Evolutionary conservation across 306 rosid genomes (phyloP), one percentile per base, ranked within the genome.

Genomic region (Malus fusca): DNA sequence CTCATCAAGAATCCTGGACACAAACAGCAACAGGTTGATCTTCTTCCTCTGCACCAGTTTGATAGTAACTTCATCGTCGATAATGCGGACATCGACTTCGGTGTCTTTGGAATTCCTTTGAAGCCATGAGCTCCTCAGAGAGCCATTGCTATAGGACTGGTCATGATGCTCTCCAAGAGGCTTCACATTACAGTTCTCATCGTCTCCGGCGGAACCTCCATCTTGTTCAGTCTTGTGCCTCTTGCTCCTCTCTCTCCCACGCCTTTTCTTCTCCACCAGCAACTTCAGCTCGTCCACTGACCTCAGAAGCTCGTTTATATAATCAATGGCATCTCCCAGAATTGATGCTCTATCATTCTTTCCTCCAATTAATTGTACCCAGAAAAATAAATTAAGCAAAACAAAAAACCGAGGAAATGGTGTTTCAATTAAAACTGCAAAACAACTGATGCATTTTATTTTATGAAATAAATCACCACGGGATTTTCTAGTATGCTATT

Each of bases 271-370:
- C 82, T 93, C 91, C 48, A 84, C 96, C 73, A 86, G 30, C 18
- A 82, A 18, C 55, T 87, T 93, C 35, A 90, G 83, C 48, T 91
- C 95, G 1, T 82, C 74, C 81, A 93, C 90, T 17, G 91, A 78
- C 76, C 90, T 84, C 25, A 71, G 72, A 40, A 91, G 97, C 91
- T 89, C 92, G 68, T 71, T 77, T 28, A 91, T 93, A 65, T 89
- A 88, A 4, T 74, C 81, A 65, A 85, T 88, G 2, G 98, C 98
- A 51, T 88, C 98, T 78, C 85, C 92, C 72, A 93, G 89, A 61
- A 91, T 80, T 8, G 97, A 89, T 68, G 96, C 97, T 81, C 97
- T 89, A 67, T 93, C 98, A 82, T 21, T n/a, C 98, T 95, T 77
- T 66, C 23, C 18, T 63, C 61, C 72, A 33, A 63, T 92, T 90